These are phyloP conservation scores for Cornus florida DNA, from an alignment of 148 eudicot genomes.

Conservation along the genomic window DNA sequence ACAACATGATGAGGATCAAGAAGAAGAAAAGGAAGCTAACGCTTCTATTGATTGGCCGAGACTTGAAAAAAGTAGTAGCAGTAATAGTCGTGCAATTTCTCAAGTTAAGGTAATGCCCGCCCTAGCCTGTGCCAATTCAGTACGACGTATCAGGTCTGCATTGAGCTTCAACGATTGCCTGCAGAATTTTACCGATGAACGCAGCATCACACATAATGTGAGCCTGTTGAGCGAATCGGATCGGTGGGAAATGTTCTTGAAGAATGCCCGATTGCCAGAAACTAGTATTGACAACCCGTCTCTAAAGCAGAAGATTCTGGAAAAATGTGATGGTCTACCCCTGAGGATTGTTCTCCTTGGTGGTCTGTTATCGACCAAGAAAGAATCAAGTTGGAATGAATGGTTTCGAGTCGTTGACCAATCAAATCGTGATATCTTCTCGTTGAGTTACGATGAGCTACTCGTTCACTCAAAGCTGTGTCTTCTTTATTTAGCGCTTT, in stretches of 20 bases:
- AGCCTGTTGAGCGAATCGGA: neutral
- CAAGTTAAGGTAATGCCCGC: neutral
- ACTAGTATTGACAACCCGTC: neutral
- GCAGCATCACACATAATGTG: no score
- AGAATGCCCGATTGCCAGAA: neutral
- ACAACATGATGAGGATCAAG: neutral
- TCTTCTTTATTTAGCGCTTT: slow-evolving; percentile 45
- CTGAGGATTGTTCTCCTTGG: slow-evolving; percentile 23
- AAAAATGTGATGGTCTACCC: slow-evolving; percentile 23
- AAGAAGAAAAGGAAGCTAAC: neutral
- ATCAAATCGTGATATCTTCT: slow-evolving; percentile 6
- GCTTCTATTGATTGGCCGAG: no score
- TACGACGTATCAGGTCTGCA: no score
- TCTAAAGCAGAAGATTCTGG: neutral
- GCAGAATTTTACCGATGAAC: no score
- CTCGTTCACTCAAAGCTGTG: slow-evolving; percentile 36
- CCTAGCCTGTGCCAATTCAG: neutral
- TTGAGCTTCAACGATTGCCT: no score
- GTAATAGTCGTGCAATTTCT: neutral
- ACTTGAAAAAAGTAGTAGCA: no score
- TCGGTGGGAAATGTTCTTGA: slow-evolving; percentile 23
- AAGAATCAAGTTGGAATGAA: slow-evolving; percentile 3
- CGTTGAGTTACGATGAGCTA: slow-evolving; percentile 32
- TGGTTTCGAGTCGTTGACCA: neutral
- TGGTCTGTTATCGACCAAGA: slow-evolving; percentile 31